phyloP scores from a whole-genome alignment of 164 flowering plant genomes.

The Hamamelis virginiana region DNA sequence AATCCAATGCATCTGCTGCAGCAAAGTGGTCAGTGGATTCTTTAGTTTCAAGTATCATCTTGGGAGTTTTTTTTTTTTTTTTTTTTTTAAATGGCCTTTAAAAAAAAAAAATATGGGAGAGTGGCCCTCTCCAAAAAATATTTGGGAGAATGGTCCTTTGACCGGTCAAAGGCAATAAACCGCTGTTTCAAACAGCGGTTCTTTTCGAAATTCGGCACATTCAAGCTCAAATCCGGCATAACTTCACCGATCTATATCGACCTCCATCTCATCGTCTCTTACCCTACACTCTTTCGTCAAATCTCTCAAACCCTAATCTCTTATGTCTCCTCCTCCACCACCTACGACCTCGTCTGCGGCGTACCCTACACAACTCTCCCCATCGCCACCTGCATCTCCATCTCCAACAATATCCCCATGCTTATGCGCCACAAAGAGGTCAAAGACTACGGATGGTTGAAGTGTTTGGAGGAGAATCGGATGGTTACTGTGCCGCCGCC shows the following conservation, averaged over 20 bases:
- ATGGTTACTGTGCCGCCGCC: constrained; percentile 51
- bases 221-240: constrained; percentile 93
- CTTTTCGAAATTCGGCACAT: constrained; percentile 87
- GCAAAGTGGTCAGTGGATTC: no score
- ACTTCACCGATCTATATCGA: constrained; percentile 92
- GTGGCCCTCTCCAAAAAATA: no score
- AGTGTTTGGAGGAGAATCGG: constrained; percentile 70
- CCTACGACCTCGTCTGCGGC: constrained; percentile 76
- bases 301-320: constrained; percentile 68
- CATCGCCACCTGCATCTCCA: constrained; percentile 79
- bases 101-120: no score
- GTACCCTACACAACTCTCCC: constrained; percentile 98
- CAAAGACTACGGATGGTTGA: constrained; percentile 72
- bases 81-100: no score
- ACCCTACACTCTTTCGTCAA: constrained; percentile 74
- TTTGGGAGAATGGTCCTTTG: no score
- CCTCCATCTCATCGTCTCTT: constrained; percentile 91
- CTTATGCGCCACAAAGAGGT: constrained; percentile 92
- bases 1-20: no score
- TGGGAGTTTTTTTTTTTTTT: no score
- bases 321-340: constrained; percentile 40
- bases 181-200: no score
- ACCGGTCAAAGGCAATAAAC: no score
- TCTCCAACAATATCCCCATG: constrained; percentile 67
- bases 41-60: no score